Base-by-base conservation (phyloP, 768 basidiomycete genomes). In the Mycena alexandri region DNA sequence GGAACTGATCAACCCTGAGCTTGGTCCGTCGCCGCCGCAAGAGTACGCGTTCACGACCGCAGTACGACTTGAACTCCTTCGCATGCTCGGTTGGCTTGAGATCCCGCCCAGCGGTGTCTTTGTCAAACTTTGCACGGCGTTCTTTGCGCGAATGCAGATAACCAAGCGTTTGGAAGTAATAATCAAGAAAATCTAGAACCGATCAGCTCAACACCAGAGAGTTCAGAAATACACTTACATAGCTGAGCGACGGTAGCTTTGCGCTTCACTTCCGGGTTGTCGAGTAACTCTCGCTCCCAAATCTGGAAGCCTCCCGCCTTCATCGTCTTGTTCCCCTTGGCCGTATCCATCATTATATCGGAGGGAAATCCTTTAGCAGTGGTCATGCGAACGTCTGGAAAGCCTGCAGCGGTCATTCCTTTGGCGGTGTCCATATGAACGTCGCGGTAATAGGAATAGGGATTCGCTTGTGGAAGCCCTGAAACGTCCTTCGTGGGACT, bases 191-290 rank as follows among this genome's bases (percentile, higher is more conserved):
- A 83, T 94, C 95, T 96, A 71, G 38, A 61, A 50, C 43, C 16
- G 21, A 38, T 63, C 63, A 67, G 46, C 25, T 46, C 48, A 19
- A 34, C 21, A 38, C 4, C 46, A 36, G 36, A 69, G 70, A 58
- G 10, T 11, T 62, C 56, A 67, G 56, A 63, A 43, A n/a, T 46
- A 38, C 36, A 84, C 91, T 74, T 76, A 96, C 96, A 99, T 51
- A 99, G 88, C 76, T 99, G 98, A 21, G 96, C 96, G 12, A 99
- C 95, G 2, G 96, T 98, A 2, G 97, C 93, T 78, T 99, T 99
- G 61, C 98, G 88, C 78, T 89, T 94, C 59, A 98, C 92, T 78
- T 99, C 98, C 16, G 90, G 78, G 66, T 89, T 95, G 43, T 93
- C 91, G 50, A 98, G 75, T 41, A 98, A 82, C 71, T 95, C 91